Evolutionary conservation across 345 rosid genomes (phyloP).

Genomic region (Eucalyptus regnans): DNA sequence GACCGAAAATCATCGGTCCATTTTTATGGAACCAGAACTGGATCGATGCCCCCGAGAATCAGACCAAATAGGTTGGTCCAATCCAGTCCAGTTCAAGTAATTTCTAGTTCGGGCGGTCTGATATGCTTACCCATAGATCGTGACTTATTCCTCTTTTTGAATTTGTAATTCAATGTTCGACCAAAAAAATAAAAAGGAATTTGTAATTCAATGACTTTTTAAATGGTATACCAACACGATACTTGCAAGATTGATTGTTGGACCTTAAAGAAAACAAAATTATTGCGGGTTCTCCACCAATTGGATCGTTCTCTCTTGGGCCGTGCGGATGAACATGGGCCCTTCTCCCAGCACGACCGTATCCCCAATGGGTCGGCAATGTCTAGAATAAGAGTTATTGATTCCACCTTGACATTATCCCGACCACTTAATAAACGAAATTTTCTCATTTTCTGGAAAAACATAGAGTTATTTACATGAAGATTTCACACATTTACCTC

Average conservation of each 20-base stretch:
- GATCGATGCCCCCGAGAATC: fast-evolving
- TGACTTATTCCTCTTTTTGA: no score
- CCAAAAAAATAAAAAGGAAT: background rate
- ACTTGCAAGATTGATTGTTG: background rate
- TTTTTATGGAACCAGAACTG: fast-evolving
- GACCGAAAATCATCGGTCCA: fast-evolving
- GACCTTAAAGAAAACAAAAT: background rate
- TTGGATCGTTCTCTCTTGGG: background rate
- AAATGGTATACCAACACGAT: background rate
- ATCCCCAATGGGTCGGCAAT: background rate
- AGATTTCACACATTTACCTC: background rate
- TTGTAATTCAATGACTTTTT: background rate
- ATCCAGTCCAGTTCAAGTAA: no score
- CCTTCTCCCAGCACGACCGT: background rate
- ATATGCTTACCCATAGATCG: no score
- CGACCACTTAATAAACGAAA: background rate
- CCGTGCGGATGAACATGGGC: background rate
- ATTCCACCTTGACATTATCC: background rate
- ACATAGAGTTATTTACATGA: background rate
- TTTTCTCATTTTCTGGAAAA: background rate
- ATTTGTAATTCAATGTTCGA: no score
- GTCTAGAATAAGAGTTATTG: background rate
- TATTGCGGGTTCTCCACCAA: background rate
- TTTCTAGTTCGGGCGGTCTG: fast-evolving
- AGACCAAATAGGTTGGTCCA: fast-evolving